Evolutionary conservation across 163 green algal genomes (phyloP).

Genomic region (Chloromonas sp.): DNA sequence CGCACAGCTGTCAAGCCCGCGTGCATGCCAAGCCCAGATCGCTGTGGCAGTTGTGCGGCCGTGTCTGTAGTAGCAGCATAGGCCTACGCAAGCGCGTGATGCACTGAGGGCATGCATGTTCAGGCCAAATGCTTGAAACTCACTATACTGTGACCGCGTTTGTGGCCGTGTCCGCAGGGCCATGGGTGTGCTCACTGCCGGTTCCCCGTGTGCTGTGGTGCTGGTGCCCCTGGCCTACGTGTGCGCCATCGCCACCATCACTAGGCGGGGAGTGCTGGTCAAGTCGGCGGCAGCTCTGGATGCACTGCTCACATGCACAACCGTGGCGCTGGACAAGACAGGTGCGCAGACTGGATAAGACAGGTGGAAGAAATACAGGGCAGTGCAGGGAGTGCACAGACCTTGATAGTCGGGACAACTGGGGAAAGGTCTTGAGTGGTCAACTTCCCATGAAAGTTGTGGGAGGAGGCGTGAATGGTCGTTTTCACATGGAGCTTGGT

Average conservation of each 20-base stretch:
- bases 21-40: no score
- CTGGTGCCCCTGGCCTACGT: conserved; percentile 94
- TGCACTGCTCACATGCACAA: conserved; percentile 58
- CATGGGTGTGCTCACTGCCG: conserved; percentile 88
- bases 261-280: conserved; percentile 75
- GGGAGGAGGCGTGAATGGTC: no score
- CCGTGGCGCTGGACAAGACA: conserved; percentile 96
- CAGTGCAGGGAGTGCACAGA: not conserved
- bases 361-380: not conserved
- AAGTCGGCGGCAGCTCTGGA: conserved; percentile 83
- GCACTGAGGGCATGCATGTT: not conserved
- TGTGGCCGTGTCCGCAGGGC: conserved; percentile 35
- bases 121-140: not conserved
- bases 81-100: no score
- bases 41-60: no score
- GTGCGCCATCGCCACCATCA: conserved; percentile 78
- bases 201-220: conserved; percentile 88
- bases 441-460: no score
- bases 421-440: no score
- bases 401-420: not conserved
- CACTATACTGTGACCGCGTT: not conserved
- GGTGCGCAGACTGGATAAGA: conserved; percentile 17
- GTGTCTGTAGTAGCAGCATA: no score
- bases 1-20: no score
- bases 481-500: no score